phyloP scores from a whole-genome alignment of 164 flowering plant genomes.

The Nelumbo lutea region DNA sequence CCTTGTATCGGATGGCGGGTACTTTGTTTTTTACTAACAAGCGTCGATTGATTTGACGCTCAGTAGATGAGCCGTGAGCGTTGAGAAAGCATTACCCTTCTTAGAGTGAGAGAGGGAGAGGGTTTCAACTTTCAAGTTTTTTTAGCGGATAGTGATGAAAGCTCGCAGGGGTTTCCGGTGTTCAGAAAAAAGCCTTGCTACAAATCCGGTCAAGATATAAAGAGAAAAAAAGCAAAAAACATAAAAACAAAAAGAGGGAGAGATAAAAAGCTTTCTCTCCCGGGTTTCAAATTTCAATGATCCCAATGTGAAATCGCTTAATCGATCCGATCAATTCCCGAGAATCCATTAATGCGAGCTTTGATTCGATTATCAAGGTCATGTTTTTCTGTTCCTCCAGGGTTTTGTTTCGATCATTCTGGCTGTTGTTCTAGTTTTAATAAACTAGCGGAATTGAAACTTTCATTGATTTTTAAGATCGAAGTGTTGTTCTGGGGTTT shows the following conservation, averaged over 20 bases:
- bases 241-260: background rate
- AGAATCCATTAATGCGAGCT: constrained; percentile 10
- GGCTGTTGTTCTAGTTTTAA: background rate
- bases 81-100: no score
- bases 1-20: no score
- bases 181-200: constrained; percentile 14
- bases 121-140: background rate
- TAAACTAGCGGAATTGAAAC: background rate
- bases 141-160: constrained; percentile 12
- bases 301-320: background rate
- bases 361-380: background rate
- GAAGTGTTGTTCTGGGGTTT: background rate
- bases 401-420: constrained; percentile 15
- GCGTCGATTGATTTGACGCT: no score
- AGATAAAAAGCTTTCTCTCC: constrained; percentile 4
- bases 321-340: constrained; percentile 17
- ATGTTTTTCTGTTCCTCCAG: constrained; percentile 6
- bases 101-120: constrained; percentile 3
- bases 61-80: no score
- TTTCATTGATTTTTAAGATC: background rate
- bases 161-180: constrained; percentile 11
- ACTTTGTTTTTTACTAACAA: no score
- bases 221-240: background rate
- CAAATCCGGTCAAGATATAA: constrained; percentile 11
- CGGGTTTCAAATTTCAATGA: background rate